Evolutionary conservation across 1,139 yeast species (phyloP), one percentile per base, ranked within the genome.

Genomic region (Eremothecium cymbalariae): DNA sequence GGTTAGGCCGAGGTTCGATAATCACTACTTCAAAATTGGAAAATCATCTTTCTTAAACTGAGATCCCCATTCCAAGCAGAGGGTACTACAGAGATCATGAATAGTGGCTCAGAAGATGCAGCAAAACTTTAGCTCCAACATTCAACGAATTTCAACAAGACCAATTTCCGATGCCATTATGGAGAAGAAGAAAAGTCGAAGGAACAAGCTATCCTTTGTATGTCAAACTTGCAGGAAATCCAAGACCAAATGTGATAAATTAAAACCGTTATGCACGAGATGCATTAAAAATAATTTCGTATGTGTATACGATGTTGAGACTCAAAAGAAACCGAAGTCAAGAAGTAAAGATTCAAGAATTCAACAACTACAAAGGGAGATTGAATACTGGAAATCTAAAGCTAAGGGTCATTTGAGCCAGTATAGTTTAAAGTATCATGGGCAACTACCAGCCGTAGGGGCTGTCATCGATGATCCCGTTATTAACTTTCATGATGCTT

Each of bases 161-260:
- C n/a, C n/a, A n/a, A n/a, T n/a, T n/a, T n/a, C n/a, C n/a, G n/a
- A n/a, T n/a, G n/a, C n/a, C n/a, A n/a, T n/a, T n/a, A n/a, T n/a
- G 21, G 15, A 28, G 4, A 16, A 19, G n/a, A n/a, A 3, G 8
- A 31, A 34, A 26, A 13, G 18, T 18, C 21, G 19, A 9, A 41
- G 62, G 25, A 48, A 55, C 28, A 46, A 58, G 31, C 37, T 57
- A 5, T 57, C 60, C 0, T 57, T 47, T 36, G 60, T 55, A 8
- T 57, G 62, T 31, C 50, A 52, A 32, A 44, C 46, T 2, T 57
- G 62, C 32, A 39, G 60, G 31, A 46, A 43, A 29, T 47, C 57
- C 2, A 53, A 54, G 35, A 53, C 59, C 1, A 56, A 50, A 37
- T 57, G 62, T 37, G 60, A 57, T 37, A 48, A 51, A 27, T 46